Evolutionary conservation across 306 rosid species (phyloP).

Genomic region (Biancaea sappan): DNA sequence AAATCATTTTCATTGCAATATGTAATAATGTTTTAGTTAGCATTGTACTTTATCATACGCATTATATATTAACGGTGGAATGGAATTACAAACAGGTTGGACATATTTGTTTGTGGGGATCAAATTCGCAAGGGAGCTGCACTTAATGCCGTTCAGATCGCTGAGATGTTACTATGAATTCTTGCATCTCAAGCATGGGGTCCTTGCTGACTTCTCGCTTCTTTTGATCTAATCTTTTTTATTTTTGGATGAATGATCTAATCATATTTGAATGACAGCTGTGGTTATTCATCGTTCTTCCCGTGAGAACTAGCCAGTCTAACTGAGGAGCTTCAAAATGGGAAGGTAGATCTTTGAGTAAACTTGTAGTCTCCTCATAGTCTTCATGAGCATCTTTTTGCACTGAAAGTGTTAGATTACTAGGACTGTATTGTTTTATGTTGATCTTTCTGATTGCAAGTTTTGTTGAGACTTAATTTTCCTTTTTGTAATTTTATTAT

Average conservation of each 20-base stretch:
- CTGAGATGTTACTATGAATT: constrained; percentile 82
- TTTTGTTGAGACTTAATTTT: neutral
- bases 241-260: too few species aligned
- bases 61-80: constrained; percentile 37
- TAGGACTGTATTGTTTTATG: neutral
- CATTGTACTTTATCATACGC: neutral
- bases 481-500: too few species aligned
- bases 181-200: constrained; percentile 16
- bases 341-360: neutral
- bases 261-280: constrained; percentile 40
- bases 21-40: neutral
- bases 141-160: constrained; percentile 95
- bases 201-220: constrained; percentile 1
- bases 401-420: neutral
- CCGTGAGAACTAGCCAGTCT: constrained; percentile 26
- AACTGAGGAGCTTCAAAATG: neutral
- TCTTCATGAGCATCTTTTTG: neutral
- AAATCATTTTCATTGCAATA: constrained; percentile 12
- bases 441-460: neutral
- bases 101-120: constrained; percentile 94
- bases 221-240: constrained; percentile 10
- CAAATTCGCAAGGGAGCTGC: constrained; percentile 99
- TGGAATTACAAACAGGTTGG: constrained; percentile 60
- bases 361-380: neutral
- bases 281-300: constrained; percentile 12